phyloP scores from a whole-genome alignment of 2,329 filamentous ascomycete genomes.

The Fusarium multiceps region DNA sequence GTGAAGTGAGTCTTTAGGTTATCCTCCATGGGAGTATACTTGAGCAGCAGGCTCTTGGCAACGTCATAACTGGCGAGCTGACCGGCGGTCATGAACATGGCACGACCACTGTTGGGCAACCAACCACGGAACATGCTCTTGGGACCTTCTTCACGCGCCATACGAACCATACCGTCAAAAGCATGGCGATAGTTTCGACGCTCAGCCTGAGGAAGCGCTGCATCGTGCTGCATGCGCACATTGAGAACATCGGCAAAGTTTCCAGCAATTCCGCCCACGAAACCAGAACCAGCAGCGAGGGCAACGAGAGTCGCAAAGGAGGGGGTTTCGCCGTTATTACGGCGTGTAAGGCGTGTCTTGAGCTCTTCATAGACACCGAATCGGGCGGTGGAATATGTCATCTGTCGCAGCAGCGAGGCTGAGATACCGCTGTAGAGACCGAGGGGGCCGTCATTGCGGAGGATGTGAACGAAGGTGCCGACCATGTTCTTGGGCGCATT shows the following conservation, averaged over 20 bases:
- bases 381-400: conserved; percentile 95
- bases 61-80: conserved; percentile 88
- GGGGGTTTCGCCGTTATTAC: conserved; percentile 61
- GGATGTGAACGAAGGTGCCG: conserved; percentile 85
- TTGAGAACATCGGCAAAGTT: conserved; percentile 98
- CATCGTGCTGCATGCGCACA: conserved; percentile 97
- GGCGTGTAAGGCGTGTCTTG: conserved; percentile 71
- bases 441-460: conserved; percentile 77
- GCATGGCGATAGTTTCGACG: conserved; percentile 91
- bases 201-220: conserved; percentile 76
- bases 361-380: conserved; percentile 97
- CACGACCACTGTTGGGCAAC: conserved; percentile 82
- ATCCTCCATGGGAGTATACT: conserved; percentile 74
- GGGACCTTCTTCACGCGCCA: conserved; percentile 86
- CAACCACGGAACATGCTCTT: conserved; percentile 84
- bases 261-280: conserved; percentile 87
- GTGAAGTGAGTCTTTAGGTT: conserved; percentile 81
- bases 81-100: conserved; percentile 87
- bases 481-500: conserved; percentile 83
- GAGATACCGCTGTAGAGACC: conserved; percentile 93
- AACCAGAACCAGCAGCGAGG: conserved; percentile 85
- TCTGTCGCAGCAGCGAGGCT: conserved; percentile 90
- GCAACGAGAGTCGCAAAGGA: conserved; percentile 81
- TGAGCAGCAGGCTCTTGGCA: conserved; percentile 78
- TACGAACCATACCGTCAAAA: conserved; percentile 84